Percentiles rank a stretch among this genome's conserved stretches.
These are phyloP conservation scores for Lichina pygmaea DNA, from an alignment of 495 filamentous ascomycete genomes.

Conservation along the genomic window DNA sequence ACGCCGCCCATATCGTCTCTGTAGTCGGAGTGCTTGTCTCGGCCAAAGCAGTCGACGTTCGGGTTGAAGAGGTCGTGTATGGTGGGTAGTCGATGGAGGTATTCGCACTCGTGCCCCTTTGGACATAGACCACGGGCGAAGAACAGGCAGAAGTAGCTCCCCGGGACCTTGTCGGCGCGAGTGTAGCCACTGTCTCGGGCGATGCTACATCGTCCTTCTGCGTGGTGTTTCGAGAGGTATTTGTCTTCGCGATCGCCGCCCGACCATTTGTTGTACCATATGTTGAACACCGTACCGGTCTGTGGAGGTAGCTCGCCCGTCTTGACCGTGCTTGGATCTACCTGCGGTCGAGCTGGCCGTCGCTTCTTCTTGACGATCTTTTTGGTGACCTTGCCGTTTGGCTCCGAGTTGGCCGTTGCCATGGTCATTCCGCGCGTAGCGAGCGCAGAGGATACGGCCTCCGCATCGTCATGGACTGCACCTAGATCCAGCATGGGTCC, in stretches of 20 bases:
- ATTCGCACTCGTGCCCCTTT: conserved; percentile 77
- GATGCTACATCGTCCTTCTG: conserved; percentile 57
- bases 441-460: neutral
- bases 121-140: conserved; percentile 68
- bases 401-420: conserved; percentile 16
- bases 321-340: conserved; percentile 60
- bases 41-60: conserved; percentile 81
- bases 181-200: conserved; percentile 70
- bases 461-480: neutral
- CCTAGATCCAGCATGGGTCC: too few species aligned
- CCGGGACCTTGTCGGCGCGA: conserved; percentile 49
- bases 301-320: conserved; percentile 58
- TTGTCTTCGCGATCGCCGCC: conserved; percentile 87
- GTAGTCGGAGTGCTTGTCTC: conserved; percentile 69
- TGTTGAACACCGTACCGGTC: conserved; percentile 81
- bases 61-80: conserved; percentile 67
- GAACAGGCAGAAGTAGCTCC: conserved; percentile 79
- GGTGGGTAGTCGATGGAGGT: conserved; percentile 65
- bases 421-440: conserved; percentile 8
- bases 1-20: conserved; percentile 93
- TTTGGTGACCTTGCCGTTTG: conserved; percentile 29
- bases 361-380: conserved; percentile 30
- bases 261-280: conserved; percentile 90
- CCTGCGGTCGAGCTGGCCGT: conserved; percentile 43
- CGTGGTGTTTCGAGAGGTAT: conserved; percentile 48